These are phyloP conservation scores for Epichloe bromicola DNA, from an alignment of 2,329 filamentous ascomycete genomes.

Conservation along the genomic window DNA sequence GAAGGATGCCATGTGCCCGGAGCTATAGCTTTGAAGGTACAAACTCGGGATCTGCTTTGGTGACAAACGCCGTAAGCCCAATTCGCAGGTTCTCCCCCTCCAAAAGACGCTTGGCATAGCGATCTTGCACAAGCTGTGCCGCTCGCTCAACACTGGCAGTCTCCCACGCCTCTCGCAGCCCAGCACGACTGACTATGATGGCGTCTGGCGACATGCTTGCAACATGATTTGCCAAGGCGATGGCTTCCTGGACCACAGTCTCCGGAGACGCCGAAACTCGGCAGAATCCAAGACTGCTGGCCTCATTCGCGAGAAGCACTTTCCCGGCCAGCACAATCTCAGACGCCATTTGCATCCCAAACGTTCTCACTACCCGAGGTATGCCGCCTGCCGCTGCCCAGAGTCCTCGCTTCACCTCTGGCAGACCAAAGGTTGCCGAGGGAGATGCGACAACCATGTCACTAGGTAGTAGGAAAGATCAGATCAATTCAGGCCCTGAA, in stretches of 20 bases:
- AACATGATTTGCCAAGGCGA: conserved; percentile 22
- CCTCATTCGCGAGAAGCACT: conserved; percentile 29
- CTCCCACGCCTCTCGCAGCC: conserved; percentile 26
- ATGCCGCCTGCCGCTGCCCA: conserved; percentile 39
- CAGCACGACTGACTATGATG: conserved; percentile 26
- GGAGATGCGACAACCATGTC: conserved; percentile 41
- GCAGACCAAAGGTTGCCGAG: conserved; percentile 36
- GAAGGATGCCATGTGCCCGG: too few species aligned
- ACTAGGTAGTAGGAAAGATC: conserved; percentile 12
- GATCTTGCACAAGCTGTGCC: conserved; percentile 25
- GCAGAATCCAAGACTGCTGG: conserved; percentile 12
- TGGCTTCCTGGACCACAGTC: conserved; percentile 22
- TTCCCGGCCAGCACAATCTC: conserved; percentile 37
- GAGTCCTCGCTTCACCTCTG: conserved; percentile 41
- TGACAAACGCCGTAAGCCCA: conserved; percentile 36
- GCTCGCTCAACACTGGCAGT: conserved; percentile 26
- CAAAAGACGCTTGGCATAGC: conserved; percentile 26
- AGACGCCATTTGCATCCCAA: conserved; percentile 31
- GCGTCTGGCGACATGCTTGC: conserved; percentile 23
- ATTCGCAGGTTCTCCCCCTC: conserved; percentile 34
- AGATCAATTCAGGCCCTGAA: neutral
- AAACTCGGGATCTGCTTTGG: conserved; percentile 36
- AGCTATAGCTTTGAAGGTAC: conserved; percentile 32
- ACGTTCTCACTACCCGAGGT: conserved; percentile 33
- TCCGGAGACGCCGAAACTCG: conserved; percentile 25